Percentiles rank a stretch among this genome's conserved stretches.
These are phyloP conservation scores for Chytriomyces sp. DNA, from an alignment of 192 early-diverging fungal genomes.

Conservation along the genomic window DNA sequence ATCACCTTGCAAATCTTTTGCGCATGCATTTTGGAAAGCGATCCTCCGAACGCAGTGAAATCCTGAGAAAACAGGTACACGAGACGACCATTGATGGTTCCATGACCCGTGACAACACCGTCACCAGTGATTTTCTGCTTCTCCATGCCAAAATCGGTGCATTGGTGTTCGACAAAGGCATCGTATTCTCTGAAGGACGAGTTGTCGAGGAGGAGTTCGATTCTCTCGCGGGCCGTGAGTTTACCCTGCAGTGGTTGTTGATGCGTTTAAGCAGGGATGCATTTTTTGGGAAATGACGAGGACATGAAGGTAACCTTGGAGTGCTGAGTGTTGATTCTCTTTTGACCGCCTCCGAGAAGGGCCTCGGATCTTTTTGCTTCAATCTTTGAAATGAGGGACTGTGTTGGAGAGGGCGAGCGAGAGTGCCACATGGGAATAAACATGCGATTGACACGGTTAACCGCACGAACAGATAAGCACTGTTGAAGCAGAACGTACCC, in stretches of 20 bases:
- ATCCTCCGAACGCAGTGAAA: constrained; percentile 90
- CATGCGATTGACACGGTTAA: background rate
- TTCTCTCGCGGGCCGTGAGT: constrained; percentile 87
- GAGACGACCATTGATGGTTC: constrained; percentile 88
- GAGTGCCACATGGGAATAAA: constrained; percentile 53
- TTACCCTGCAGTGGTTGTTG: constrained; percentile 53
- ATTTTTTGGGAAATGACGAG: background rate
- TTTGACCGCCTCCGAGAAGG: constrained; percentile 76
- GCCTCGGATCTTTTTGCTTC: constrained; percentile 72
- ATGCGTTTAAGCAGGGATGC: background rate
- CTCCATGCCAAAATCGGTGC: constrained; percentile 87
- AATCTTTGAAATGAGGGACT: constrained; percentile 29
- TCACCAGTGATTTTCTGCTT: constrained; percentile 81
- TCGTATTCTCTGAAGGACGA: constrained; percentile 89
- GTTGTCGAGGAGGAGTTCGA: constrained; percentile 80
- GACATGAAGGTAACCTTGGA: constrained; percentile 55
- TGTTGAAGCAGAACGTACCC: constrained; percentile 10
- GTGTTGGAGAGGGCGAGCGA: constrained; percentile 31
- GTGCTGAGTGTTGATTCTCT: constrained; percentile 82
- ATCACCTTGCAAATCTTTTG: constrained; percentile 60
- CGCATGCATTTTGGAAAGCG: constrained; percentile 83
- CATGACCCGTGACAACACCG: constrained; percentile 93
- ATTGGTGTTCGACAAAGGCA: constrained; percentile 93
- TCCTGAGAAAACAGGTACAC: constrained; percentile 92
- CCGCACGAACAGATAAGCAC: too few relatives aligned